Evolutionary conservation across 371 early-diverging fungal species (phyloP).

Genomic region (Apophysomyces ossiformis): DNA sequence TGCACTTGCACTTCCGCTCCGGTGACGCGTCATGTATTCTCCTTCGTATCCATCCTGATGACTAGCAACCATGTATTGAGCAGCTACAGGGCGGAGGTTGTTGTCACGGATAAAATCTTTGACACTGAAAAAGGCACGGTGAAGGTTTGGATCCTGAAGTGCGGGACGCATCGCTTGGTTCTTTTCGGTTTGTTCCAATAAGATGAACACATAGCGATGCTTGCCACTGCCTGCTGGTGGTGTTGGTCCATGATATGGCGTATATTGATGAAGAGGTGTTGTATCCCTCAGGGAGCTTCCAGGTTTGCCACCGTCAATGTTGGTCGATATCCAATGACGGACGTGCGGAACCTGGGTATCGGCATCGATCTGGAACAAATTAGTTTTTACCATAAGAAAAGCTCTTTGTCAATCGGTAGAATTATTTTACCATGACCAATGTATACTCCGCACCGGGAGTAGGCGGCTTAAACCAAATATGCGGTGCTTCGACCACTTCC

Average conservation of each 20-base stretch:
- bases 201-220: conserved; percentile 33
- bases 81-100: conserved; percentile 27
- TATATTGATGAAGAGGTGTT: conserved; percentile 17
- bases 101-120: conserved; percentile 23
- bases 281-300: conserved; percentile 14
- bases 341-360: conserved; percentile 33
- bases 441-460: conserved; percentile 31
- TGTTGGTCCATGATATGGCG: conserved; percentile 26
- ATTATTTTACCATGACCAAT: conserved; percentile 26
- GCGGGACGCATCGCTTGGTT: conserved; percentile 16
- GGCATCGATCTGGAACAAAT: conserved; percentile 24
- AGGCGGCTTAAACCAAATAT: conserved; percentile 31
- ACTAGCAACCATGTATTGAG: conserved; percentile 24
- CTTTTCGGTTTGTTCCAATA: conserved; percentile 29
- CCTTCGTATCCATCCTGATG: conserved; percentile 27
- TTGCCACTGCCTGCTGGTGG: conserved; percentile 18
- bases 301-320: conserved; percentile 26
- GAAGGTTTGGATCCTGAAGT: conserved; percentile 12
- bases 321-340: conserved; percentile 39
- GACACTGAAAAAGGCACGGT: conserved; percentile 23
- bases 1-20: background rate
- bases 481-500: conserved; percentile 22
- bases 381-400: background rate
- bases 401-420: background rate
- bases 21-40: background rate